Base-by-base conservation (phyloP, 805 yeast species). In the Kluyveromyces aestuarii region DNA sequence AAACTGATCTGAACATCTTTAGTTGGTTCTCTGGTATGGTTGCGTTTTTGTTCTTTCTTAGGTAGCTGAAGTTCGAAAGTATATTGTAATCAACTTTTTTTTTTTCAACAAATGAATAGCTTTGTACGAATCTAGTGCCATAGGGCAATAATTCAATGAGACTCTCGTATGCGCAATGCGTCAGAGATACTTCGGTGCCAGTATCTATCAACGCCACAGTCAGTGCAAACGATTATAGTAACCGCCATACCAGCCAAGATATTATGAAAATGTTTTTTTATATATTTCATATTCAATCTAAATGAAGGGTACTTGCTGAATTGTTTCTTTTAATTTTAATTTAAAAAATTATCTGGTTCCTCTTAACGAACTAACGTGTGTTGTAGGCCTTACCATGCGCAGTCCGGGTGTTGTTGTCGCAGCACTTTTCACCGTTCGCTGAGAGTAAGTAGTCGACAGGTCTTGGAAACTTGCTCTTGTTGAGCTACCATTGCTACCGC, bases 1-100 rank as follows among this genome's bases (percentile, higher is more conserved):
- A 60, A 52, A 79, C 77, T 50, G 74, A 64, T 74, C 75, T 79
- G 61, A 77, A 75, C 84, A 79, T 79, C 42, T n/a, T 48, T 45
- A 11, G 8, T 30, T 13, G 14, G 8, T 30, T 30, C 14, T 8
- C 7, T 30, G 7, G 8, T 30, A 13, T 2, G 4, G 4, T 30
- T 30, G 35, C 4, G 4, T 5, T 5, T 30, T 30, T 11, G 35
- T 30, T 30, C 14, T 30, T 11, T 3, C 4, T 30, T 11, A 7
- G 4, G 4, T 30, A 5, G 35, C 4, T 13, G 14, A 7, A 30
- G 2, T 30, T 30, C 35, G 7, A 10, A 11, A 30, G 35, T 13
- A 7, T 30, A 10, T 30, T 30, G 14, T 30, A 11, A 11, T 30
- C 14, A 30, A 11, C 14, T 30, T 30, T 30, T 30, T 30, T 30